Base-by-base conservation (phyloP, 1,284 basidiomycete genomes). In the Melampsora larici-populina region DNA sequence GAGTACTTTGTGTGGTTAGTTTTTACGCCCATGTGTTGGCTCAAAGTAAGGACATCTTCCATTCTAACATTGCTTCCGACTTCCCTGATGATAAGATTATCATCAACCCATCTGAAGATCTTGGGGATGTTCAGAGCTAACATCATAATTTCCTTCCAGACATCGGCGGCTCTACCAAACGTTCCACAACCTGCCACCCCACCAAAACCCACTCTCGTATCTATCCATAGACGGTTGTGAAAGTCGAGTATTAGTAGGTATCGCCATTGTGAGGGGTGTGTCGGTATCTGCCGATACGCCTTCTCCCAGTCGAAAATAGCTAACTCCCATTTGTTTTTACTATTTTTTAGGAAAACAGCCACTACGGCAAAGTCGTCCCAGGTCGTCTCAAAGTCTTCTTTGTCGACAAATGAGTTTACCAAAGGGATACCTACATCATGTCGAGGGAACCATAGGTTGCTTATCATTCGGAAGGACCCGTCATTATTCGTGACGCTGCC, bases 281-380 rank as follows among this genome's bases (percentile, higher is more conserved):
- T 67, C 6, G 65, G 65, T 8, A 67, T 40, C 21, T 40, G 29
- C 18, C 11, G 31, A 18, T 67, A 67, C 2, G 65, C 31, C 33
- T 67, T 67, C 29, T 67, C 65, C 65, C 65, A 67, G 8, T 67
- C 65, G 40, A 67, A 67, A 13, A 67, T 9, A 9, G 65, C 31
- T 6, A 67, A 48, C 9, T 36, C 36, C 36, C 36, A 36, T 36
- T 36, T 36, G 36, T 36, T 3, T 67, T 67, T 13, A 24, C n/a
- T 8, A n/a, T 67, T 15, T 7, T 43, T n/a, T 13, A 43, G 24
- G 65, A 67, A 67, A 3, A 33, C 24, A 6, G 65, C 31, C 11
- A 67, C 65, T 43, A 40, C 33, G 1, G n/a, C 15, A 36, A 67
- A 67, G 31, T 40, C 8, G 18, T 67, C 65, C 65, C 65, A n/a